Evolutionary conservation across 2,329 filamentous ascomycete genomes (phyloP), one percentile per base, ranked within the genome.

Genomic region (Fusarium newnesense): DNA sequence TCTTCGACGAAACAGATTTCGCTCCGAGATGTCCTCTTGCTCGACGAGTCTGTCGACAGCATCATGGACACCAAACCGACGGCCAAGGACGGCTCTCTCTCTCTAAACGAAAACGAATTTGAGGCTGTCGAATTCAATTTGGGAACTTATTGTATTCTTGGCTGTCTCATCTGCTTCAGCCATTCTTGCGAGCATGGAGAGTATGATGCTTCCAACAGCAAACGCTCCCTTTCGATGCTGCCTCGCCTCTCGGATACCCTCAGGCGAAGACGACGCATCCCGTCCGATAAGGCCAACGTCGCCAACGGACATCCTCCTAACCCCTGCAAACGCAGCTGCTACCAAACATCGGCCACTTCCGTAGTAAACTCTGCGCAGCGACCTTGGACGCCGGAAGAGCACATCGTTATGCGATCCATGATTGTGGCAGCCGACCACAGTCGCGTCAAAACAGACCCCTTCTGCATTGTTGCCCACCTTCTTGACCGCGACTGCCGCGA

Each of bases 171-270:
- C 57, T 90, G 89, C 79, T 88, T 85, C 75, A 87, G 87, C 54
- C 86, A 90, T 77, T 89, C 88, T 19, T 90, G 89, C 67, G 88
- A 90, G 74, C 89, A 90, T 70, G 89, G 88, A 47, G 88, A 90
- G 60, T 90, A 89, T 57, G 86, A 88, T 60, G 85, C 87, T 57
- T 87, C 80, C 47, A 84, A 85, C 44, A 77, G 87, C 66, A 87
- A 88, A 73, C 84, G 86, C 39, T 86, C 85, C 7, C 87, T 89
- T 74, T 88, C 87, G 6, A 81, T 89, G 42, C 75, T 79, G 9
- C 78, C 79, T 10, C 77, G 75, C n/a, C 75, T 82, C 15, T 80
- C 80, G 11, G 79, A 82, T 37, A 75, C 76, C 11, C 61, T 82
- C n/a, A 79, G 75, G 58, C 75, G 72, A 30, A 76, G 78, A 39